Evolutionary conservation across 1,139 yeast genomes (phyloP).

Genomic region (Citeromyces hawaiiensis): DNA sequence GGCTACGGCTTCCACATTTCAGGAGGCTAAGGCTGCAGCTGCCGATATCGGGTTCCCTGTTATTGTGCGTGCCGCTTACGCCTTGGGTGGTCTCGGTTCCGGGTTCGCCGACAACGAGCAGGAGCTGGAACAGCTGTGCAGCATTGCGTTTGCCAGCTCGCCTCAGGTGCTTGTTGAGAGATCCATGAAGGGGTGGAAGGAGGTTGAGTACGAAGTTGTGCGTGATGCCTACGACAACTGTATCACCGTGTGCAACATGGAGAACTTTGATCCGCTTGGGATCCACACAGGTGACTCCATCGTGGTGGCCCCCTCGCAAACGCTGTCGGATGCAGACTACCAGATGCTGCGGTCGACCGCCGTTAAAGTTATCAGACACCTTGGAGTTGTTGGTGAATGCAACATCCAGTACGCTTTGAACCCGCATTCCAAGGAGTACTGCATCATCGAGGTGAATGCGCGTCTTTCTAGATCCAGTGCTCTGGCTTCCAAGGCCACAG

Average conservation of each 20-base stretch:
- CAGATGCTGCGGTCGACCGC: conserved; percentile 98
- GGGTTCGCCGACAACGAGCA: conserved; percentile 83
- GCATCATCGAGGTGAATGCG: conserved; percentile 96
- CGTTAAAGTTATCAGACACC: conserved; percentile 89
- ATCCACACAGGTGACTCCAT: conserved; percentile 98
- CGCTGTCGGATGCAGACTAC: conserved; percentile 91
- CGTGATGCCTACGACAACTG: conserved; percentile 95
- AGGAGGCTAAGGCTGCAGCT: conserved; percentile 79
- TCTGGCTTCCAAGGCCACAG: conserved; percentile 95
- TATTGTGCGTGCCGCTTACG: conserved; percentile 94
- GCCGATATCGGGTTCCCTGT: conserved; percentile 87
- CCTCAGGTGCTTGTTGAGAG: conserved; percentile 96
- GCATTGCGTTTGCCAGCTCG: conserved; percentile 78
- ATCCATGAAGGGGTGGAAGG: conserved; percentile 98
- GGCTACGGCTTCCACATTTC: conserved; percentile 65
- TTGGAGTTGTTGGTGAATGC: conserved; percentile 99
- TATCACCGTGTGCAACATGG: conserved; percentile 98
- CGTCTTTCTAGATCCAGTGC: conserved; percentile 96
- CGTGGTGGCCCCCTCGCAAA: conserved; percentile 97
- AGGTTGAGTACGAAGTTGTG: conserved; percentile 96
- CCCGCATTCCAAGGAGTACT: conserved; percentile 88
- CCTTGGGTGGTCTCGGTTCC: conserved; percentile 96
- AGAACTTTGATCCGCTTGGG: conserved; percentile 96
- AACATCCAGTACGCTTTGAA: conserved; percentile 95
- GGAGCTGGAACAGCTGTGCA: conserved; percentile 76